Conservation (phyloP, 768 basidiomycete genomes). For the Psilocybe azurescens region DNA sequence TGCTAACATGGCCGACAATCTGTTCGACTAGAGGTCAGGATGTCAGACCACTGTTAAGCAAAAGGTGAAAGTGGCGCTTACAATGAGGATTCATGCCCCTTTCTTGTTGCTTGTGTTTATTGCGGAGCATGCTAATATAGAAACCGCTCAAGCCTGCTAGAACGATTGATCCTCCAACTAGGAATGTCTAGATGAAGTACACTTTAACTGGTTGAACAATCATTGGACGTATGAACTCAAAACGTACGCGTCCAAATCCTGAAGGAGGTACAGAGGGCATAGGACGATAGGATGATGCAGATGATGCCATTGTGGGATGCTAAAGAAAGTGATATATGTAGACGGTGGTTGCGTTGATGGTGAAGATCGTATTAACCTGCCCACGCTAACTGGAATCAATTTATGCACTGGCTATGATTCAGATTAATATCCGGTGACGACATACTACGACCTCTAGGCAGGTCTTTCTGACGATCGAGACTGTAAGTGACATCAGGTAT, state of each 20-base stretch:
- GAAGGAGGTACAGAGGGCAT: conserved; percentile 10
- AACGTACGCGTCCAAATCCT: conserved; percentile 24
- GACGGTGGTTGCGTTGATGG: background rate
- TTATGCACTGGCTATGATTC: conserved; percentile 11
- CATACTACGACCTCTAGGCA: background rate
- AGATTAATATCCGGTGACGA: conserved; percentile 11
- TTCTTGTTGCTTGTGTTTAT: conserved; percentile 30
- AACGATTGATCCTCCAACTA: conserved; percentile 34
- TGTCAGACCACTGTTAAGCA: background rate
- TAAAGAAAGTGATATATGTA: conserved; percentile 1
- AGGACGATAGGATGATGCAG: background rate
- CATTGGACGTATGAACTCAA: background rate
- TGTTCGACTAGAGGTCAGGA: conserved; percentile 33
- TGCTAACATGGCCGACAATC: conserved; percentile 30
- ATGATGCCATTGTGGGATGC: conserved; percentile 6
- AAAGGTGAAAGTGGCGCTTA: conserved; percentile 17
- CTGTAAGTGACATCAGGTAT: background rate
- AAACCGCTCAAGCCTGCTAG: conserved; percentile 32
- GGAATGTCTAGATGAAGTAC: conserved; percentile 27
- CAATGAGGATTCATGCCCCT: conserved; percentile 35
- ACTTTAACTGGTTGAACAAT: background rate
- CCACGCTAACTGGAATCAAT: background rate
- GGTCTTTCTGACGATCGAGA: background rate
- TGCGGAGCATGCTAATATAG: conserved; percentile 32
- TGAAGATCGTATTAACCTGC: background rate